Evolutionary conservation across 306 rosid genomes (phyloP), one percentile per base, ranked within the genome.

Genomic region (Sindora glabra): DNA sequence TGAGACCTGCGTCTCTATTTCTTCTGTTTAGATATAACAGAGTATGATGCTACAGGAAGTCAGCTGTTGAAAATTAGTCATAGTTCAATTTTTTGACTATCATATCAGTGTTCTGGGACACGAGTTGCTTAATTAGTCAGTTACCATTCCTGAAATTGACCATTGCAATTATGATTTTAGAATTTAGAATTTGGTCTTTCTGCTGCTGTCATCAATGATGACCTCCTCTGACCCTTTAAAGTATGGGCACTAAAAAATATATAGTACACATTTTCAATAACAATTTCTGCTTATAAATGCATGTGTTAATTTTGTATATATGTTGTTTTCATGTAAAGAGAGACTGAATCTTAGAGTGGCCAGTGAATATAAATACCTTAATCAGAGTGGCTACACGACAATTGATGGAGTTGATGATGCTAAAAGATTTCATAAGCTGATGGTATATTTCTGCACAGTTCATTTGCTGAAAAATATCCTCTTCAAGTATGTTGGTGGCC

Each of bases 341-440:
- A 89, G 62, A 68, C 76, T 94, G 72, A 76, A 84, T 46, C 88
- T 94, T 67, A 84, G 69, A 77, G 64, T 0, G 61, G 90, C 89
- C 56, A 73, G 90, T 10, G 84, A 84, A 67, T 89, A 86, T 86
- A 89, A 70, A 62, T 94, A 82, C 79, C 97, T 94, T 57, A 94
- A 77, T 68, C 95, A 89, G 36, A 94, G 97, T 71, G 90, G 77
- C 48, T 84, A 90, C 82, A 62, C 82, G 74, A 70, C 71, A 60
- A 82, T 94, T 73, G 84, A 77, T 65, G 87, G 94, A 38, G 83
- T 75, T 56, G 79, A 89, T 59, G 97, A 89, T 67, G 82, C 81
- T 50, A 60, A 41, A 58, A 81, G 71, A 50, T 89, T 94, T 57
- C 77, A 51, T 10, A 61, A 10, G 67, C 94, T 94, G 46, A 68